These are phyloP conservation scores for Nepenthes alata DNA, from an alignment of 179 eudicot genomes.

Conservation along the genomic window DNA sequence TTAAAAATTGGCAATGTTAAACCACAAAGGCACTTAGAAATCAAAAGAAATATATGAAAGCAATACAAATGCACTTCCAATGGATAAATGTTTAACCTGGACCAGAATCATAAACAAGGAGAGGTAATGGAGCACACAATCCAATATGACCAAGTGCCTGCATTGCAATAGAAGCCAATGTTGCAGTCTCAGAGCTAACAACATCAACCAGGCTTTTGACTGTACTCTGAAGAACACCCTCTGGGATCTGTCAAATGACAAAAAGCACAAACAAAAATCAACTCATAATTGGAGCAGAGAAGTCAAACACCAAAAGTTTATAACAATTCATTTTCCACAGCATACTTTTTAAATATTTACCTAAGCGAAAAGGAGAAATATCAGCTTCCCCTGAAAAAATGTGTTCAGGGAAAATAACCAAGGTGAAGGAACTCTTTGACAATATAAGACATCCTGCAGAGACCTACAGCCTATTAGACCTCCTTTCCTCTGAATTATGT, in stretches of 20 bases:
- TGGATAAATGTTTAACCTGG: constrained; percentile 34
- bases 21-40: background rate
- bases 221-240: constrained; percentile 41
- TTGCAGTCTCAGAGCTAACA: constrained; percentile 53
- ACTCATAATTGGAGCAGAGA: no score
- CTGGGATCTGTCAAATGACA: constrained; percentile 34
- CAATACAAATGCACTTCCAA: background rate
- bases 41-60: constrained; percentile 5
- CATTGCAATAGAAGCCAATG: constrained; percentile 85
- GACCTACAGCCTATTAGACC: no score
- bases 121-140: constrained; percentile 51
- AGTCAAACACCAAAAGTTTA: background rate
- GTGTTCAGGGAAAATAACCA: no score
- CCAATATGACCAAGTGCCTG: constrained; percentile 89
- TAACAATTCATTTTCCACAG: background rate
- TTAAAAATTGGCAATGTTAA: constrained; percentile 6
- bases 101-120: constrained; percentile 31
- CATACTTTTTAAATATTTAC: background rate
- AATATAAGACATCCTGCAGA: no score
- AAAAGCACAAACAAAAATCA: background rate
- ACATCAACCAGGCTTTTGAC: constrained; percentile 57
- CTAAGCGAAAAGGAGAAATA: no score
- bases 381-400: no score
- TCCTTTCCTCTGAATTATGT: no score
- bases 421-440: no score